Percentiles rank a stretch among this genome's conserved stretches.
Evolutionary conservation across 768 basidiomycete genomes (phyloP).

Genomic region (Trametes gibbosa): DNA sequence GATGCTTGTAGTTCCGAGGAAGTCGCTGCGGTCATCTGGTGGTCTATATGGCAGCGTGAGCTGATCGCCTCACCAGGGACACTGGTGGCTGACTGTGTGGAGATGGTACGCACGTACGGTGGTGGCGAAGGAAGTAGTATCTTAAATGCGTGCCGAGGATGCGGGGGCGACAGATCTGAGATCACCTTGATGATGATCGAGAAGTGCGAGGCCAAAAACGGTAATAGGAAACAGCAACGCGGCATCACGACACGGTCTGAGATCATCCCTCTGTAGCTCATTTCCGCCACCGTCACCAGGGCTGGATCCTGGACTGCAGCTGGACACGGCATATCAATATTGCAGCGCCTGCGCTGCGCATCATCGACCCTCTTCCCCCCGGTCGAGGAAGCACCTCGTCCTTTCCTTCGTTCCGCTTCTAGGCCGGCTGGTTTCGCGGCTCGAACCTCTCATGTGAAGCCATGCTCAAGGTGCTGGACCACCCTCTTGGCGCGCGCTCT

Average conservation of each 20-base stretch:
- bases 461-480: conserved; percentile 19
- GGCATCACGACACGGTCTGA: not conserved
- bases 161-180: conserved; percentile 3
- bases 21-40: conserved; percentile 1
- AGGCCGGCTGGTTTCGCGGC: conserved; percentile 14
- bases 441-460: conserved; percentile 14
- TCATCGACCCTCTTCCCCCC: not conserved
- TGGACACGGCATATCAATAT: not conserved
- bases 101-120: not conserved
- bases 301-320: not conserved
- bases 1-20: not conserved
- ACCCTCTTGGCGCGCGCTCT: conserved; percentile 13
- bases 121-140: not conserved
- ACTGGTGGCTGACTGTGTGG: not conserved
- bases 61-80: not conserved
- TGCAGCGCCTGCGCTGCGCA: conserved; percentile 8
- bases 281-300: not conserved
- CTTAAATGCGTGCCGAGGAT: not conserved
- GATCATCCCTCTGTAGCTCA: not conserved
- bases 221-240: conserved; percentile 2
- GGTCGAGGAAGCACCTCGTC: conserved; percentile 6
- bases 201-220: not conserved
- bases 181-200: not conserved
- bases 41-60: too few species aligned
- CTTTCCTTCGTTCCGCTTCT: not conserved